phyloP scores from a whole-genome alignment of 177 flowering plant species.

The Vitis hybrid region DNA sequence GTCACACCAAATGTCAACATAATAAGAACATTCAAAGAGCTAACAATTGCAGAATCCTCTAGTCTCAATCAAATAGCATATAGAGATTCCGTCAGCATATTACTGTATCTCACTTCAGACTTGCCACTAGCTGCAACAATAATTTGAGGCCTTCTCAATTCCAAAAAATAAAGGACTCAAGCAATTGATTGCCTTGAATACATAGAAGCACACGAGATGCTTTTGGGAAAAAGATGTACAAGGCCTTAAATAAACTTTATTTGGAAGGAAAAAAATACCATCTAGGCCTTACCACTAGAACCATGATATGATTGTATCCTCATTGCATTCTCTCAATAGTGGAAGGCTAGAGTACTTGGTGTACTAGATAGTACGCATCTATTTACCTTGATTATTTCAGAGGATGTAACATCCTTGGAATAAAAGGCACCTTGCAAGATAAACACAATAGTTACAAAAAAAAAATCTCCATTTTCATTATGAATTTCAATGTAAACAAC shows the following conservation, averaged over 20 bases:
- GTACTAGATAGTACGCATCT: not conserved
- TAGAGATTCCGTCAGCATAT: not conserved
- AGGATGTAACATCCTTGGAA: not conserved
- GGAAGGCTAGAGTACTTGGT: not conserved
- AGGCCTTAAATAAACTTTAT: not conserved
- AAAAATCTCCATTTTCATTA: not conserved
- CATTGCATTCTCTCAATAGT: not conserved
- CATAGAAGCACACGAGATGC: not conserved
- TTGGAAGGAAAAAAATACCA: not conserved
- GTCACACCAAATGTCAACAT: not conserved
- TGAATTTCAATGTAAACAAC: not conserved
- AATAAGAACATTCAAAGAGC: not conserved
- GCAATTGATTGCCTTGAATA: not conserved
- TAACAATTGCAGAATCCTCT: not conserved
- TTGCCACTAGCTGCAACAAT: not conserved
- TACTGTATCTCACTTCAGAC: not conserved
- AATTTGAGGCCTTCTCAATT: not conserved
- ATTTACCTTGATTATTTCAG: not conserved
- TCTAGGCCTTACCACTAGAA: not conserved
- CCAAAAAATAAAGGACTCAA: not conserved
- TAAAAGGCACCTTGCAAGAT: not conserved
- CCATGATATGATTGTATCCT: not conserved
- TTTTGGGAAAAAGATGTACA: not conserved
- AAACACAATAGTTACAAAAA: not conserved
- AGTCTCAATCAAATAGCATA: not conserved